Base-by-base conservation (phyloP, 768 basidiomycete species). In the Xerocomus spinulosus region DNA sequence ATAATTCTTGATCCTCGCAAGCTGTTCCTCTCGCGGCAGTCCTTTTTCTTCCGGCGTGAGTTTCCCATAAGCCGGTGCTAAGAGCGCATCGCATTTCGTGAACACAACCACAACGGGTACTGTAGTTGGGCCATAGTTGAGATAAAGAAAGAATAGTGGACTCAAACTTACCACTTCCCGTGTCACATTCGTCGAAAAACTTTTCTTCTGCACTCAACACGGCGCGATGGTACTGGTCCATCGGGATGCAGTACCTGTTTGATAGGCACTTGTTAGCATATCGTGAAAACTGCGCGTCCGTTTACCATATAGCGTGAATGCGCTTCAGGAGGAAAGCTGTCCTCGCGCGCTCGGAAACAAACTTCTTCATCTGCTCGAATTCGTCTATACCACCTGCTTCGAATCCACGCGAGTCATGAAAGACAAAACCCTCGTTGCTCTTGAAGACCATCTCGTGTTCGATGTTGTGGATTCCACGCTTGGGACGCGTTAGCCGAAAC, bases 111-210 rank as follows among this genome's bases (percentile, higher is more conserved):
- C 32, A 9, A 43, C 42, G 17, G 43, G 43, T 9, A 44, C 43
- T 35, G 14, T 4, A 39, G 10, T 15, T 25, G 8, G 13, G 23
- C 33, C 24, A n/a, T 42, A 13, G 29, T 1, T 13, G 12, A 4
- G 15, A 13, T 13, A 20, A 5, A 13, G 3, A 10, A 34, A 18
- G 6, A 12, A 3, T 17, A 25, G 32, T 8, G 3, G 8, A 6
- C 6, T 6, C 2, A 29, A 3, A 23, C 10, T 6, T 26, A 44
- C 43, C 32, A 25, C 25, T 20, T 17, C 33, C 33, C 5, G 43
- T 44, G 25, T 44, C 34, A 36, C 43, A 44, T 36, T 36, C 43
- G 20, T n/a, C 33, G 18, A 44, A 44, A 6, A 44, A 44, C 32
- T 9, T 44, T 34, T 34, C 42, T 13, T 44, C 42, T 10, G 32